These are phyloP conservation scores for Rhypophila decipiens DNA, from an alignment of 495 filamentous ascomycete genomes.

Conservation along the genomic window DNA sequence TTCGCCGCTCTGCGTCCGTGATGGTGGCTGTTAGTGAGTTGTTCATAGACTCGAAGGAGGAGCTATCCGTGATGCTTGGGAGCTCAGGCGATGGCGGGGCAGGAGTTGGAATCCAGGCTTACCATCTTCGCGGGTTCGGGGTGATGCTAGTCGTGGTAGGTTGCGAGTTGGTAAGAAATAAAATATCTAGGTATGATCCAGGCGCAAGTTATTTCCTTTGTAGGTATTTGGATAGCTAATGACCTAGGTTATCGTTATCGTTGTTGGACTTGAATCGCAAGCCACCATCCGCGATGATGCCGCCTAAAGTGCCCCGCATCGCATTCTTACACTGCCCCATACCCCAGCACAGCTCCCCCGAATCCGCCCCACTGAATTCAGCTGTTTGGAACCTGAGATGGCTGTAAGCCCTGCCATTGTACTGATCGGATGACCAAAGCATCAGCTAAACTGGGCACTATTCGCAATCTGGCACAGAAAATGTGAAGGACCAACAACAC, in stretches of 20 bases:
- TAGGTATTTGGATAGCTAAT: too few species aligned
- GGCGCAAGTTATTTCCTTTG: too few species aligned
- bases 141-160: too few species aligned
- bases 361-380: background rate
- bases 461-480: too few species aligned
- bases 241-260: too few species aligned
- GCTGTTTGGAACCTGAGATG: background rate
- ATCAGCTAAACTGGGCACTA: background rate
- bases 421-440: background rate
- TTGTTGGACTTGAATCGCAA: too few species aligned
- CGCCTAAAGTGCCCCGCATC: background rate
- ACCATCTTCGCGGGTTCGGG: background rate
- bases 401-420: background rate
- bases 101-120: too few species aligned
- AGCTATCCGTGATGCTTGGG: background rate
- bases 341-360: too few species aligned
- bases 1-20: conserved; percentile 62
- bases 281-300: too few species aligned
- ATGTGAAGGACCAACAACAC: background rate
- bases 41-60: background rate
- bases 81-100: background rate
- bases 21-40: background rate
- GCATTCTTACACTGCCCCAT: too few species aligned
- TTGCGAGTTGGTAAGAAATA: too few species aligned
- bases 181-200: too few species aligned